Evolutionary conservation across 1,284 basidiomycete species (phyloP), one percentile per base, ranked within the genome.

Genomic region (Ganoderma leucocontextum): DNA sequence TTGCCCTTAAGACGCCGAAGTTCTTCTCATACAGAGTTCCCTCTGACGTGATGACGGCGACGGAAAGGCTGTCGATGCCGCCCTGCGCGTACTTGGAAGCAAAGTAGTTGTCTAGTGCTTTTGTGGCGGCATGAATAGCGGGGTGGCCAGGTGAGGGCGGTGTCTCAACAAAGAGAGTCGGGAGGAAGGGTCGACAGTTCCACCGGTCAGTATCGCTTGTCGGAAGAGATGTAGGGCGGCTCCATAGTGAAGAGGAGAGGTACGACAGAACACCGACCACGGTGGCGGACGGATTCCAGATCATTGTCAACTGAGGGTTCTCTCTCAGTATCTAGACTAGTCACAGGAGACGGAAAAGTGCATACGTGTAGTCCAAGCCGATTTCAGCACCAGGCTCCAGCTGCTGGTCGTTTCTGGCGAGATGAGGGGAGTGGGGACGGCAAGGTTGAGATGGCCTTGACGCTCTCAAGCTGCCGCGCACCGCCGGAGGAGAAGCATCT

Each of bases 51-150:
- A 70, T 60, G 0, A 74, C 66, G 8, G 73, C 70, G 39, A 72
- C 59, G 4, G 70, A 71, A 17, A 73, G 59, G 44, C 71, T 71
- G 52, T 73, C 73, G 36, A 74, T 74, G 52, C 68, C 66, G 19
- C 67, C 71, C 29, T 62, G 15, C 1, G 64, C 8, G 53, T 70
- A 71, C 0, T 67, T 61, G 1, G 57, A 62, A 1, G 62, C 17
- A 25, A 74, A 53, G 60, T 63, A 69, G 15, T 36, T 13, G 49
- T 71, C 38, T 6, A 71, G 33, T 1, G 39, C 29, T 0, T 38
- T 38, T 1, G 64, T 47, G 5, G 71, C 69, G 8, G 36, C 47
- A 36, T 6, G 60, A 2, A 72, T 47, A 29, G 64, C 44, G 2
- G 64, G 62, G 41, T 69, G 65, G n/a, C 59, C 38, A 0, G 49